Conservation (phyloP, 1,139 yeast genomes). For the Yamadazyma atlantica region DNA sequence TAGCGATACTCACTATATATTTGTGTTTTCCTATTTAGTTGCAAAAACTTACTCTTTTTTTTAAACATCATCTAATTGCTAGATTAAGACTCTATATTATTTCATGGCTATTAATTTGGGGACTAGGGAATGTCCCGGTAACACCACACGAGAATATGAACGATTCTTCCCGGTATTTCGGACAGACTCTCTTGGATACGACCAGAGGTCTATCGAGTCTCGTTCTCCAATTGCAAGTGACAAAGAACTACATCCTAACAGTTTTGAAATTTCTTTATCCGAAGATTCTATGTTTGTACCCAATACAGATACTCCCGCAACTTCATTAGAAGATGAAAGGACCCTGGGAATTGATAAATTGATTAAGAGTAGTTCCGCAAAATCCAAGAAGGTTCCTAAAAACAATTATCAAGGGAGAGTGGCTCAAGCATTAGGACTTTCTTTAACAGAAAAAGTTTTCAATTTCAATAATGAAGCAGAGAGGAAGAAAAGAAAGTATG, state of each 20-base stretch:
- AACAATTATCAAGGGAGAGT: constrained; percentile 7
- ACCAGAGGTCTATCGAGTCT: not conserved
- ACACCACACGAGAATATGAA: constrained; percentile 1
- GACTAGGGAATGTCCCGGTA: too few relatives aligned
- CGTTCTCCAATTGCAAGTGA: too few relatives aligned
- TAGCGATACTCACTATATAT: too few relatives aligned
- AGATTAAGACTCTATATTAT: not conserved
- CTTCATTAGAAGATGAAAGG: not conserved
- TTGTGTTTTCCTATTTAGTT: too few relatives aligned
- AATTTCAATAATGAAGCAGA: constrained; percentile 6
- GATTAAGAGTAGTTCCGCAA: too few relatives aligned
- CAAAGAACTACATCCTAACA: too few relatives aligned
- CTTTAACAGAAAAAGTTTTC: constrained; percentile 7
- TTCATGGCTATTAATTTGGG: not conserved
- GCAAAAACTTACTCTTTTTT: not conserved
- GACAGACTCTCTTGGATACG: not conserved
- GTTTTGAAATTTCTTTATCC: constrained; percentile 6
- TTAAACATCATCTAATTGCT: not conserved
- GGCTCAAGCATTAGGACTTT: constrained; percentile 12
- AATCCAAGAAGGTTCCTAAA: constrained; percentile 3
- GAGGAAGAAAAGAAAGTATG: not conserved
- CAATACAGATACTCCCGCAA: not conserved
- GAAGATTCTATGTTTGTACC: constrained; percentile 5
- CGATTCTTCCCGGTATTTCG: constrained; percentile 6
- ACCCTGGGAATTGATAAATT: not conserved